Evolutionary conservation across 306 rosid species (phyloP).

Genomic region (Fragaria vesca): DNA sequence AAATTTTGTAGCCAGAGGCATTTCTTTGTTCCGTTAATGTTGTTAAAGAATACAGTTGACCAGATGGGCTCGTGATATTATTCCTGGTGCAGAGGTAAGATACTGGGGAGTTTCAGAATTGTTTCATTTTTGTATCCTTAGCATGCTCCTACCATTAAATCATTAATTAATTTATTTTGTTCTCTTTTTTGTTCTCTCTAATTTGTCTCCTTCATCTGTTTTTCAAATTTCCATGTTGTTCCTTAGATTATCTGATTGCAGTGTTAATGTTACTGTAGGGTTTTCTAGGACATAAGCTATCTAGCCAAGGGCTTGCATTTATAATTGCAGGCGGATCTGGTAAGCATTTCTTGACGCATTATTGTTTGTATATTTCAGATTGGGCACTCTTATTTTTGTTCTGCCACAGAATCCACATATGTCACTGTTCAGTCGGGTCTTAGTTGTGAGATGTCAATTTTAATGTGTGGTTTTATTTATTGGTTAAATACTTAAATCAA

Average conservation of each 20-base stretch:
- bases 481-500: not conserved
- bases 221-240: not conserved
- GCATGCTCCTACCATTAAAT: not conserved
- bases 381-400: not conserved
- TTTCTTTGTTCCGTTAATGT: slow-evolving; percentile 95
- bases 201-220: not conserved
- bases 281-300: slow-evolving; percentile 90
- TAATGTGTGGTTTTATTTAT: not conserved
- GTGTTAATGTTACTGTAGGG: slow-evolving; percentile 40
- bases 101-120: slow-evolving; percentile 4
- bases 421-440: not conserved
- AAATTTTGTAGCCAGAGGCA: slow-evolving; percentile 82
- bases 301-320: slow-evolving; percentile 97
- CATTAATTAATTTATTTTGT: not conserved
- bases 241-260: slow-evolving; percentile 2
- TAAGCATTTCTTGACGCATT: slow-evolving; percentile 33
- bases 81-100: slow-evolving; percentile 80
- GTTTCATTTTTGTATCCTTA: slow-evolving; percentile 7
- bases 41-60: slow-evolving; percentile 79
- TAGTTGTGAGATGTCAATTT: not conserved
- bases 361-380: not conserved
- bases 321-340: slow-evolving; percentile 94
- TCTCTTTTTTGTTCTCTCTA: not conserved
- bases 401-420: not conserved
- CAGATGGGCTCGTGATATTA: slow-evolving; percentile 77